Evolutionary conservation across 2,329 filamentous ascomycete species (phyloP), one percentile per base, ranked within the genome.

Genomic region (Berkeleyomyces basicola): DNA sequence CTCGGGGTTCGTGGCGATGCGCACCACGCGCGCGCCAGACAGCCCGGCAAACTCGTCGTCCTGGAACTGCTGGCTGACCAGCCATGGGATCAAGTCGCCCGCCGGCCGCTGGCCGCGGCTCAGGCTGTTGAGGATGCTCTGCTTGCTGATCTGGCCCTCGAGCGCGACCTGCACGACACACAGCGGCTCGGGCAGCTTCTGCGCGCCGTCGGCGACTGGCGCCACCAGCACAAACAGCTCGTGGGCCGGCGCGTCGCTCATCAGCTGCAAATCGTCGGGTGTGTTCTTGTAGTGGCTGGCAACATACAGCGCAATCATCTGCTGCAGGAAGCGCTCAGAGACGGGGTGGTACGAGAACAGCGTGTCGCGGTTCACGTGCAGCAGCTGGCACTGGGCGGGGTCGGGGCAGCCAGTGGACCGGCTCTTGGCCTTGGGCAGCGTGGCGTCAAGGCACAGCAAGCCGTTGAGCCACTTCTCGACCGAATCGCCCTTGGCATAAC

Each of bases 211-310:
- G 2, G 87, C 80, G 14, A 92, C 84, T 0, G 93, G 92, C 2
- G 91, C 87, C 2, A 95, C 90, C 33, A 99, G 82, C 7, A 97
- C 93, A 69, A 93, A 99, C 5, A 99, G 82, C 72, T 97, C 91
- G 73, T 99, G 93, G 0, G 93, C 92, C 1, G 93, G 93, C 0
- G 93, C 93, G 73, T 99, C 93, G 66, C 90, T 96, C 90, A 99
- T 95, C 63, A 99, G 82, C 72, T 97, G 93, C n/a, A 99, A 80
- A 70, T 99, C 93, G 69, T 99, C 95, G 0, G 93, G 93, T 0
- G 91, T 90, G 74, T 99, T 99, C 74, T 97, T 97, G 79, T 99
- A 96, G 73, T 96, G 90, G 61, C 90, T 95, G 37, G 93, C 90
- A 37, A 99, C 95, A 69, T 97, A 99, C 1, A 99, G 81, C 0